These are phyloP conservation scores for Leptosphaerulina australis DNA, from an alignment of 2,329 filamentous ascomycete species.

Conservation along the genomic window DNA sequence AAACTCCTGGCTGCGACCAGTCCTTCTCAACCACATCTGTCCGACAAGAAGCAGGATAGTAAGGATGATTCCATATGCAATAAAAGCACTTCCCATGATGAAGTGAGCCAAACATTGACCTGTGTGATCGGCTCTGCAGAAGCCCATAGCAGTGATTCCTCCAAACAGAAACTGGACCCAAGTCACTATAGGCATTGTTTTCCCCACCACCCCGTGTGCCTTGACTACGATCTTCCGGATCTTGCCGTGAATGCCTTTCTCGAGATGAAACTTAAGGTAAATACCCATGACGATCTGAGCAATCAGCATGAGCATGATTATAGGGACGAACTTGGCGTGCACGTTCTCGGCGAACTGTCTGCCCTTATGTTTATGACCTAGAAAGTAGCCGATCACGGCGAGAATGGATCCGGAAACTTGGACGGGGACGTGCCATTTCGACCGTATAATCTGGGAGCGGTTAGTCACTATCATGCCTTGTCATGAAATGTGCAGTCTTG, in stretches of 20 bases:
- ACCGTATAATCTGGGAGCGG: conserved; percentile 74
- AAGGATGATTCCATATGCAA: conserved; percentile 87
- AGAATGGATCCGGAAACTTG: conserved; percentile 77
- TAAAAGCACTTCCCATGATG: conserved; percentile 97
- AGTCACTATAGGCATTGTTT: conserved; percentile 80
- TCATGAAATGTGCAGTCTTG: conserved; percentile 50
- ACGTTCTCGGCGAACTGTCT: conserved; percentile 75
- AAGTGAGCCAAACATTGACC: conserved; percentile 96
- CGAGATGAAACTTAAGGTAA: conserved; percentile 88
- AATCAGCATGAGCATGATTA: conserved; percentile 78
- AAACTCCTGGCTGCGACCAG: conserved; percentile 91
- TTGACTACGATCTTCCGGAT: conserved; percentile 75
- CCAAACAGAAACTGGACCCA: conserved; percentile 98
- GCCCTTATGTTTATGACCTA: conserved; percentile 89
- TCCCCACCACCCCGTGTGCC: conserved; percentile 81
- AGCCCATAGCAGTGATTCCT: conserved; percentile 88
- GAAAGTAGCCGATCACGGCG: conserved; percentile 82
- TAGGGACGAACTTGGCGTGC: conserved; percentile 79
- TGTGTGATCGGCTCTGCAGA: conserved; percentile 88
- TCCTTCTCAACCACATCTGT: conserved; percentile 81
- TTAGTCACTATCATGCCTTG: neutral
- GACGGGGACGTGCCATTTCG: conserved; percentile 90
- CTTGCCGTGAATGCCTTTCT: conserved; percentile 79
- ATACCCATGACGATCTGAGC: conserved; percentile 79
- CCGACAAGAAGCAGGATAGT: conserved; percentile 87